These are phyloP conservation scores for Malassezia globosa DNA, from an alignment of 1,284 basidiomycete species.

Conservation along the genomic window DNA sequence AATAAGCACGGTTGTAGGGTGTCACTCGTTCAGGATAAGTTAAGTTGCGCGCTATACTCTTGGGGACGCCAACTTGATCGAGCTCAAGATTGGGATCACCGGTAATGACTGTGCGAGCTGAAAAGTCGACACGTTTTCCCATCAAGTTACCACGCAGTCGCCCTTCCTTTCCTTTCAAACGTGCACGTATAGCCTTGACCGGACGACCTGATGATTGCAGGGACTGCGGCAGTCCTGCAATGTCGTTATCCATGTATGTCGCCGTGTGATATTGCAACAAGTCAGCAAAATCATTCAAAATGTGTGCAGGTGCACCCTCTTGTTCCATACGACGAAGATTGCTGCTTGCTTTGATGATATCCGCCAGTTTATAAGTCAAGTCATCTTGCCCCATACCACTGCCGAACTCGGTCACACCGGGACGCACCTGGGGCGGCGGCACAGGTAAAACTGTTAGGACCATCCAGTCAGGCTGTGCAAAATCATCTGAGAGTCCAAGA, in stretches of 20 bases:
- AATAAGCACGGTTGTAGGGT: conserved; percentile 87
- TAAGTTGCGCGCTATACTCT: conserved; percentile 90
- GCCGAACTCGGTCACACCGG: conserved; percentile 91
- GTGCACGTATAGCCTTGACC: conserved; percentile 94
- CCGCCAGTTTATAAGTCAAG: conserved; percentile 93
- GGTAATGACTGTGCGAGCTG: conserved; percentile 96
- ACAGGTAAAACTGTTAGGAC: conserved; percentile 94
- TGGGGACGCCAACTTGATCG: conserved; percentile 96
- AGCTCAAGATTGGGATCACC: conserved; percentile 94
- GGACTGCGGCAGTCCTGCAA: conserved; percentile 93
- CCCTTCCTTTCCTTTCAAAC: conserved; percentile 97
- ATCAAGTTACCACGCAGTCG: conserved; percentile 94
- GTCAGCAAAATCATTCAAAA: conserved; percentile 92
- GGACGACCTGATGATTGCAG: conserved; percentile 94
- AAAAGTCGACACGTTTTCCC: conserved; percentile 99
- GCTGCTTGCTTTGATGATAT: conserved; percentile 90
- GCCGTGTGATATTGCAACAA: conserved; percentile 88
- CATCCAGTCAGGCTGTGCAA: conserved; percentile 99
- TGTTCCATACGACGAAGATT: conserved; percentile 86
- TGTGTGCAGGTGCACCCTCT: conserved; percentile 90
- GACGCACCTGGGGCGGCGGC: conserved; percentile 92
- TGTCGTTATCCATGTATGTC: conserved; percentile 99
- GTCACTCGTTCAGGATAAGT: conserved; percentile 97
- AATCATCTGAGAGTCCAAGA: conserved; percentile 85
- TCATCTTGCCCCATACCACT: conserved; percentile 95